Base-by-base conservation (phyloP, 306 rosid genomes). In the Prunus armeniaca region DNA sequence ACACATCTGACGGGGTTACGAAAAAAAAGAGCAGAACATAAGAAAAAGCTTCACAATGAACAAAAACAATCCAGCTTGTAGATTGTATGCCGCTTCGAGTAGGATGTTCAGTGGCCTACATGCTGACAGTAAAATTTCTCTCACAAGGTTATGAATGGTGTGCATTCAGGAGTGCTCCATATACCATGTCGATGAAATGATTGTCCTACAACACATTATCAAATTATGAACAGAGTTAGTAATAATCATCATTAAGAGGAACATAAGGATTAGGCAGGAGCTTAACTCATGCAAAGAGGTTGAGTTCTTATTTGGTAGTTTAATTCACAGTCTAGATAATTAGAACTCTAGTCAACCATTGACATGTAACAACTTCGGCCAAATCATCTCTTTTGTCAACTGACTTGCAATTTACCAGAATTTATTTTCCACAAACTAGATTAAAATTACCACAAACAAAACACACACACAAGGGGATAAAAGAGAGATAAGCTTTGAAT, bases 121-220 rank as follows among this genome's bases (percentile, higher is more conserved):
- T 34, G 49, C 69, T 18, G 8, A 34, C 7, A 0, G 49, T 18
- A 60, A 25, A 6, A 30, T 56, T 27, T 73, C 45, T 73, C 69
- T 3, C 15, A 17, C 5, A 24, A 32, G 57, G 41, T 46, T 60
- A 85, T 32, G 84, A 80, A 74, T 84, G 87, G 63, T 80, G 88
- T 60, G 77, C 82, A 88, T 87, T 94, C 79, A 74, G 74, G 79
- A 94, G 66, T 60, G 90, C 81, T 82, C 84, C 87, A 65, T 90
- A 84, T 72, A 94, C 78, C 95, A 84, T 81, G 81, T 94, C 98
- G 22, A 94, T 71, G 80, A 94, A 91, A 81, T 87, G 89, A 85
- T 90, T 93, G 58, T 94, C 97, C 98, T 94, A 77, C 77, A 73
- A 6, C 17, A 19, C 9, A 28, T 15, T 52, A 10, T 43, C 54